Evolutionary conservation across 108 stramenopile species (phyloP).

Genomic region (Schizochytrium sp.): DNA sequence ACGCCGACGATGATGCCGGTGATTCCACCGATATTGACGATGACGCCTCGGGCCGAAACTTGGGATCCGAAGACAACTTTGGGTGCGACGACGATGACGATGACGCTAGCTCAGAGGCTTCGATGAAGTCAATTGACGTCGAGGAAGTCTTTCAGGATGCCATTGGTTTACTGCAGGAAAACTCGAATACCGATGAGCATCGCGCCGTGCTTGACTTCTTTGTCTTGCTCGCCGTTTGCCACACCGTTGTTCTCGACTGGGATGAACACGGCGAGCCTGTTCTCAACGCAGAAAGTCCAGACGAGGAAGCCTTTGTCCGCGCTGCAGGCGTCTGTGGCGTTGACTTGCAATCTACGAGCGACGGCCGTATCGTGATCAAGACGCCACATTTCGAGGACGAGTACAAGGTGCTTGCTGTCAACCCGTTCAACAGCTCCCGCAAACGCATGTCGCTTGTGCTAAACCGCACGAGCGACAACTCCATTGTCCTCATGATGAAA

Average conservation of each 20-base stretch:
- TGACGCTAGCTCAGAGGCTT: background rate
- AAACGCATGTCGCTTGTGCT: conserved; percentile 55
- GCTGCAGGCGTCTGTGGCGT: background rate
- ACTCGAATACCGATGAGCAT: background rate
- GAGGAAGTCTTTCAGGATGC: background rate
- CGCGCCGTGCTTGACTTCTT: conserved; percentile 18
- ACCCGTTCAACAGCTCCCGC: conserved; percentile 48
- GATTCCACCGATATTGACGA: too few species aligned
- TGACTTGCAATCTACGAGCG: background rate
- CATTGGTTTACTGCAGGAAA: background rate
- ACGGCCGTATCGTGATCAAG: background rate
- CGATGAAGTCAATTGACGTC: background rate
- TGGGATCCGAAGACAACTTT: too few species aligned
- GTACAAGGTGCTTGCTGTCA: conserved; percentile 40
- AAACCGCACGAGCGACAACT: background rate
- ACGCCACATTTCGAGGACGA: background rate
- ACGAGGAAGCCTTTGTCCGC: conserved; percentile 24
- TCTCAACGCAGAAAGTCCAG: conserved; percentile 3
- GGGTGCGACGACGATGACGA: background rate
- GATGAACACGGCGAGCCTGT: background rate
- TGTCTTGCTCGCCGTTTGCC: conserved; percentile 64
- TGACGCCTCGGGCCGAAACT: too few species aligned
- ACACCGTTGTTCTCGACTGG: conserved; percentile 32
- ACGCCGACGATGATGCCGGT: too few species aligned
- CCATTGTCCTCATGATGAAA: conserved; percentile 44